A percentile compares a stretch with the other conserved stretches of the same genome.
Evolutionary conservation across 208 protist species (phyloP).

Genomic region (Crithidia fasciculata): DNA sequence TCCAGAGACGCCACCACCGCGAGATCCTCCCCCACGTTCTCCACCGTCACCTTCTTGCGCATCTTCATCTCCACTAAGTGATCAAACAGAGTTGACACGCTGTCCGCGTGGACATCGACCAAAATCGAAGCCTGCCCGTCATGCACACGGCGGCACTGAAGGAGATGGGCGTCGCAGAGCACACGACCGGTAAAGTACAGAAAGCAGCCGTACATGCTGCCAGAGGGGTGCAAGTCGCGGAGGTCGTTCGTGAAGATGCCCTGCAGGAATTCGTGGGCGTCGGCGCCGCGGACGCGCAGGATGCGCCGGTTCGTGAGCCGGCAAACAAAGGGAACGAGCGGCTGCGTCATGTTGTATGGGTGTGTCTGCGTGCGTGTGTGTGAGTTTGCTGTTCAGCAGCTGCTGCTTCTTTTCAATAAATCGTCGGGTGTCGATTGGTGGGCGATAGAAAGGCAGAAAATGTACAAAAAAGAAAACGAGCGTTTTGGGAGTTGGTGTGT

Average conservation of each 20-base stretch:
- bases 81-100: conserved; percentile 43
- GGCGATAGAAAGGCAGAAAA: too few relatives aligned
- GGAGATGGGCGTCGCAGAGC: conserved; percentile 82
- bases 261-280: conserved; percentile 77
- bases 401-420: too few relatives aligned
- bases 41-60: conserved; percentile 75
- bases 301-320: conserved; percentile 59
- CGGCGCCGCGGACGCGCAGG: conserved; percentile 59
- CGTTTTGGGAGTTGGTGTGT: too few relatives aligned
- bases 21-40: conserved; percentile 54
- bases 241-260: conserved; percentile 87
- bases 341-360: too few relatives aligned
- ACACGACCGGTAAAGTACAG: conserved; percentile 83
- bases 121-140: conserved; percentile 50
- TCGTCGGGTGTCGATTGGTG: too few relatives aligned
- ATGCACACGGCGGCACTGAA: conserved; percentile 43
- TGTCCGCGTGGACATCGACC: conserved; percentile 64
- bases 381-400: too few relatives aligned
- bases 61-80: conserved; percentile 82
- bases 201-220: conserved; percentile 83
- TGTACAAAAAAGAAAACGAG: too few relatives aligned
- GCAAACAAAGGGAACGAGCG: conserved; percentile 22
- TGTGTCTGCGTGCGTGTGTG: too few relatives aligned
- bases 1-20: conserved; percentile 50
- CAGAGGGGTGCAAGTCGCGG: conserved; percentile 49